phyloP scores from a whole-genome alignment of 2,329 filamentous ascomycete genomes.

The Sporothrix dimorphospora region DNA sequence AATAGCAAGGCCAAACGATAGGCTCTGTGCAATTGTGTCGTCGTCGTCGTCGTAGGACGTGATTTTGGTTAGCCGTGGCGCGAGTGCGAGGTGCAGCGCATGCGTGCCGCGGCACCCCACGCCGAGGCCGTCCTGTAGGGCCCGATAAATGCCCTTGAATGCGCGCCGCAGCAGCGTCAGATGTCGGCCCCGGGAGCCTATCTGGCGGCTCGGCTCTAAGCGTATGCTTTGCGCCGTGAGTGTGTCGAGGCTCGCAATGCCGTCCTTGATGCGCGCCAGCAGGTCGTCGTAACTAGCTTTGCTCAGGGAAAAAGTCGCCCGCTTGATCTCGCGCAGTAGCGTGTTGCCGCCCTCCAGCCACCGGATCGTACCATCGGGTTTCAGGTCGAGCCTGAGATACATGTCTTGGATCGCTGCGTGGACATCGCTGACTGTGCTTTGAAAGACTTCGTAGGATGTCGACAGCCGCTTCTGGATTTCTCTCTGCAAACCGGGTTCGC shows the following conservation, averaged over 20 bases:
- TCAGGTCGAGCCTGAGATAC: constrained; percentile 21
- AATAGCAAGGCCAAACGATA: constrained; percentile 24
- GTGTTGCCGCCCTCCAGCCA: background rate
- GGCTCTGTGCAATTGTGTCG: constrained; percentile 30
- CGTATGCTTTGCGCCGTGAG: constrained; percentile 34
- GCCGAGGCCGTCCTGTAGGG: constrained; percentile 34
- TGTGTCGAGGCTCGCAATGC: constrained; percentile 35
- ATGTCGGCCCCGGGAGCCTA: constrained; percentile 33
- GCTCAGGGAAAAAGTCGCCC: constrained; percentile 30
- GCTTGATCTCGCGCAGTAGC: constrained; percentile 28
- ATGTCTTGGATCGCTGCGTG: constrained; percentile 35
- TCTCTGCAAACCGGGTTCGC: constrained; percentile 26
- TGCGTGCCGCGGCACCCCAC: constrained; percentile 33
- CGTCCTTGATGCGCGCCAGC: constrained; percentile 32
- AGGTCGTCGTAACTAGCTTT: constrained; percentile 27
- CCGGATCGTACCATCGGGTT: background rate
- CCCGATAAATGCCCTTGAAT: constrained; percentile 36
- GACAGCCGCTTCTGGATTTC: constrained; percentile 37
- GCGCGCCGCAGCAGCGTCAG: constrained; percentile 34
- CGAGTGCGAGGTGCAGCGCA: constrained; percentile 34
- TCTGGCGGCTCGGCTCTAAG: constrained; percentile 34
- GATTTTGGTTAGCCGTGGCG: constrained; percentile 27
- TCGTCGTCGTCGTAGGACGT: constrained; percentile 34
- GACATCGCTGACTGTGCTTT: constrained; percentile 36
- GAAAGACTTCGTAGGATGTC: constrained; percentile 35